Base-by-base conservation (phyloP, 257 asterid species). In the Gentiana macrophylla region DNA sequence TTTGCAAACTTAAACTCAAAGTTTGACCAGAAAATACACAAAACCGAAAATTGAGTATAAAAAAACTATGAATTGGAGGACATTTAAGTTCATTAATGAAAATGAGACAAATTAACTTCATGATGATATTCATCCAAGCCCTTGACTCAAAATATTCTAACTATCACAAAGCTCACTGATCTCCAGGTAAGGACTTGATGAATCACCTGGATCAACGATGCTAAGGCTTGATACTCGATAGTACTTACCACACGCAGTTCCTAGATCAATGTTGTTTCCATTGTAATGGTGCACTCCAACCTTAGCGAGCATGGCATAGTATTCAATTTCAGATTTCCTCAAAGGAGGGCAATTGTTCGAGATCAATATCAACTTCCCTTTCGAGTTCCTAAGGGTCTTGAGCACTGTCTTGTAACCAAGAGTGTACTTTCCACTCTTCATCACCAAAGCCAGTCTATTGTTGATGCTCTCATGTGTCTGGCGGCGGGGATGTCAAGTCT, bases 261-360 rank as follows among this genome's bases (percentile, higher is more conserved):
- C 95, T 24, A 86, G 78, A 71, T 86, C 95, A 68, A 83, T 89
- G 56, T 86, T 86, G 67, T 86, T 82, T 67, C 94, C 94, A 63
- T 62, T 82, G 73, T 74, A 87, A 58, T 87, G 96, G 56, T 82
- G 93, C 55, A 87, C 96, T 11, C 85, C 93, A 65, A 87, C 80
- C 73, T 84, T 87, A 7, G 93, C 77, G 55, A 87, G 94, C 94
- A 87, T 87, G 12, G 94, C 87, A 12, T 82, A 87, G 72, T 87
- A 87, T 74, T 86, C 94, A 50, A 86, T 86, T 83, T 86, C 94
- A 2, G 94, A 84, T 59, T 86, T 86, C 77, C 94, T 84, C 83
- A 84, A 58, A 0, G 94, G 92, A 1, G 95, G 95, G 52, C 95
- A 86, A 60, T 86, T 84, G 81, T 77, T 81, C 1, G 95, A 84